Evolutionary conservation across 2,329 filamentous ascomycete species (phyloP), one percentile per base, ranked within the genome.

Genomic region (Trichophyton schoenleinii): DNA sequence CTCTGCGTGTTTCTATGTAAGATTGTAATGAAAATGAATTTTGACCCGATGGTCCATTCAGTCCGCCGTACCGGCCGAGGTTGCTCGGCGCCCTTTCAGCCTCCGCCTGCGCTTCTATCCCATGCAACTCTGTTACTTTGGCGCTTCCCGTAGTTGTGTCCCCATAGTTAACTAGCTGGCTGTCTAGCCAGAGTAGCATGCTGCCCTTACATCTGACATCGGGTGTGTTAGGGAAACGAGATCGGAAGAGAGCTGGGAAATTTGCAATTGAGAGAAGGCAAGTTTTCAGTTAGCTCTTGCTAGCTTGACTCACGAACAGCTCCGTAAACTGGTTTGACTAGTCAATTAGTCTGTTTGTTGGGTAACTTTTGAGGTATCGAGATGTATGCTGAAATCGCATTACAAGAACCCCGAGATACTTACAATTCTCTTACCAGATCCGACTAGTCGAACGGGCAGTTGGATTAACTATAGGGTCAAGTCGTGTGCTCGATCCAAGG

Each of bases 401-500:
- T 53, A 53, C 49, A 22, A 25, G 22, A 53, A 38, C 9, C 49
- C 11, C 22, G n/a, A 53, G 22, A 31, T 53, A 53, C 49, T 31
- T 31, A 22, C 13, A 25, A 22, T 38, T 38, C 9, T 38, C 9
- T 38, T 38, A 38, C 49, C 13, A 53, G 28, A 31, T 53, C 15
- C 7, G 49, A 53, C 49, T 28, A 28, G 22, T 46, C 42, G 44
- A 48, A 20, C 44, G 3, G 34, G 34, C 34, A 38, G 34, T 38
- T 38, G 34, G 34, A 38, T 38, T 38, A 13, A 38, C 28, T 31
- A 31, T 31, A 31, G 28, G 34, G 34, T 13, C 34, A 13, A 48
- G 49, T 53, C 49, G 49, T 53, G 49, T 53, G 49, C 49, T 53
- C 49, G 31, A 25, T 48, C 44, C 44, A 48, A 48, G 44, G 44